Percentiles rank a stretch among this genome's conserved stretches.
These are phyloP conservation scores for Zasmidium citrigriseum DNA, from an alignment of 2,329 filamentous ascomycete species.

Conservation along the genomic window DNA sequence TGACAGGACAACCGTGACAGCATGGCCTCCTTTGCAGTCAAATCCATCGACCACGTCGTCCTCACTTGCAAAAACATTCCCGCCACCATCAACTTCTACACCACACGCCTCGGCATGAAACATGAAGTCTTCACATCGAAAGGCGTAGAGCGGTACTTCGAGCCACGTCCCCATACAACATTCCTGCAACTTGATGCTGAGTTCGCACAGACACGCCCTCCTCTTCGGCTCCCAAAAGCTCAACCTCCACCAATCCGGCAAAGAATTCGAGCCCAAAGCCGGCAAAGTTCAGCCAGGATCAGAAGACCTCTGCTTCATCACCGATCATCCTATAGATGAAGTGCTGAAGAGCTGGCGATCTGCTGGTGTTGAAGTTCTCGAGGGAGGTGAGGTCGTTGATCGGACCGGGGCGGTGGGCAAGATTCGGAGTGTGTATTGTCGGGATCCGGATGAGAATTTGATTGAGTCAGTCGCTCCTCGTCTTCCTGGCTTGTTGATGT, in stretches of 20 bases:
- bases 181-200: not conserved
- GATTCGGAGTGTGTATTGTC: conserved; percentile 60
- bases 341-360: conserved; percentile 46
- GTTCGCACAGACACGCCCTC: conserved; percentile 53
- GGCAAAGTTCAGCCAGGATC: conserved; percentile 54
- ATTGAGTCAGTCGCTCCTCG: conserved; percentile 55
- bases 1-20: too few species aligned
- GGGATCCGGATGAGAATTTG: conserved; percentile 64
- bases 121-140: conserved; percentile 52
- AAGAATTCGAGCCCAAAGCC: conserved; percentile 63
- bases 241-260: conserved; percentile 58
- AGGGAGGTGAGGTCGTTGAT: conserved; percentile 54
- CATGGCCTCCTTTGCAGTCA: conserved; percentile 32
- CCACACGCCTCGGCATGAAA: conserved; percentile 58
- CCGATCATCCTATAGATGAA: conserved; percentile 52
- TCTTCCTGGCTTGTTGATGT: not conserved
- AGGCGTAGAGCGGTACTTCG: conserved; percentile 26
- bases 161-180: not conserved
- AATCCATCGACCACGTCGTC: conserved; percentile 61
- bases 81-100: conserved; percentile 57
- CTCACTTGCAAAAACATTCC: conserved; percentile 57
- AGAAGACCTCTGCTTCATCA: conserved; percentile 62
- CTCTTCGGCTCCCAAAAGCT: conserved; percentile 62
- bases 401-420: conserved; percentile 58
- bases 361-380: conserved; percentile 50